These are phyloP conservation scores for Phytophthora boehmeriae DNA, from an alignment of 352 stramenopile genomes.

Conservation along the genomic window DNA sequence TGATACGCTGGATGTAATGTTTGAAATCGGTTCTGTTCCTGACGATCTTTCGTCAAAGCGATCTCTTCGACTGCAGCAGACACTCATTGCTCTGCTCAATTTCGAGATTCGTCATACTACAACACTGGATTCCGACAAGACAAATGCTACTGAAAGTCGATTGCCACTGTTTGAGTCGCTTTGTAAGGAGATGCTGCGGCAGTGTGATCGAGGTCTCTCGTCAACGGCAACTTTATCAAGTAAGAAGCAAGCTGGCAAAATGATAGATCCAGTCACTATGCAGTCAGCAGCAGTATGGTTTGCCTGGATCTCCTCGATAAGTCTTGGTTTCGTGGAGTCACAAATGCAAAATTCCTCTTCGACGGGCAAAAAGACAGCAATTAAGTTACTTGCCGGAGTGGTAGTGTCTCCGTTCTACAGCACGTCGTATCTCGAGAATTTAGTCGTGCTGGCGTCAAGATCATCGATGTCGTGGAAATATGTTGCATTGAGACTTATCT, in stretches of 20 bases:
- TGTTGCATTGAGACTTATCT: constrained; percentile 35
- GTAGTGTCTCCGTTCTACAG: constrained; percentile 20
- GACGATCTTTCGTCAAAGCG: constrained; percentile 2
- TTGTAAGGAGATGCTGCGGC: constrained; percentile 30
- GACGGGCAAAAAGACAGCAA: neutral
- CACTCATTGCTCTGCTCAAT: constrained; percentile 13
- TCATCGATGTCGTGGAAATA: constrained; percentile 34
- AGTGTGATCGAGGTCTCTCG: constrained; percentile 8
- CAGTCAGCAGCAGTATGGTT: constrained; percentile 28
- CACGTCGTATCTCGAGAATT: constrained; percentile 32
- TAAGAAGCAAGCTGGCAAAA: constrained; percentile 15
- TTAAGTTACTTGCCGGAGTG: neutral
- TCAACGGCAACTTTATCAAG: neutral
- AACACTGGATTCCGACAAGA: neutral
- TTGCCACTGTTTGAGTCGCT: constrained; percentile 32
- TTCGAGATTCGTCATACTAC: constrained; percentile 11
- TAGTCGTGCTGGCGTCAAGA: constrained; percentile 28
- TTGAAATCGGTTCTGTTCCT: constrained; percentile 9
- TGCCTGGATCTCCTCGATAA: constrained; percentile 36
- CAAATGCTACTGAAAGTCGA: neutral
- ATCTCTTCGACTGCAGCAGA: constrained; percentile 22
- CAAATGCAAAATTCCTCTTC: neutral
- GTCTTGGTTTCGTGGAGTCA: constrained; percentile 20
- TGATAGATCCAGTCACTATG: neutral
- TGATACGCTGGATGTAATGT: constrained; percentile 26